A percentile compares a stretch with the other conserved stretches of the same genome.
These are phyloP conservation scores for Cordyceps farinosa DNA, from an alignment of 2,329 filamentous ascomycete species.

Conservation along the genomic window DNA sequence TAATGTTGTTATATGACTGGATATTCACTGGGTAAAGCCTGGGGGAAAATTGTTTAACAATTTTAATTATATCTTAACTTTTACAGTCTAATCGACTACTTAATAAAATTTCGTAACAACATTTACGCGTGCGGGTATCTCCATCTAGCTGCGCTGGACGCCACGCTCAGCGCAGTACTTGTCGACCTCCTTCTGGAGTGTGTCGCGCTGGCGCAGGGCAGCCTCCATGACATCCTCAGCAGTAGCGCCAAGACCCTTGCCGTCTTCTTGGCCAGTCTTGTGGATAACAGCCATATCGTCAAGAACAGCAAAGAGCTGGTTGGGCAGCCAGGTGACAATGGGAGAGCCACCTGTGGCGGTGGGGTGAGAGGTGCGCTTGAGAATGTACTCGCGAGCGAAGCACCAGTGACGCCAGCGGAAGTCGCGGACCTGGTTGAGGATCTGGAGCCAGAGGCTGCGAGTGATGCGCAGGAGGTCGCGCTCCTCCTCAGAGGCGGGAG, in stretches of 20 bases:
- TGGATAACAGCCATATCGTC: constrained; percentile 63
- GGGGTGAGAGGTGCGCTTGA: constrained; percentile 72
- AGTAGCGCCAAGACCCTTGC: constrained; percentile 42
- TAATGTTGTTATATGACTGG: neutral
- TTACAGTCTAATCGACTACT: neutral
- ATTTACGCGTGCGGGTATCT: constrained; percentile 9
- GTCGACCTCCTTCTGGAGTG: constrained; percentile 67
- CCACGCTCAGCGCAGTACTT: constrained; percentile 68
- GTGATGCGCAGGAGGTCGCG: constrained; percentile 50
- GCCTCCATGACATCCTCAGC: constrained; percentile 64
- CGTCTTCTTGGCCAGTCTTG: constrained; percentile 37
- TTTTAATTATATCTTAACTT: constrained; percentile 12
- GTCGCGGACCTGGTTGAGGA: constrained; percentile 72
- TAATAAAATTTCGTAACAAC: neutral
- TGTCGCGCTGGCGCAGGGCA: constrained; percentile 60
- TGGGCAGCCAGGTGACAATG: constrained; percentile 81
- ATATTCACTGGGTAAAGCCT: neutral
- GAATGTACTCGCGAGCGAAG: constrained; percentile 79
- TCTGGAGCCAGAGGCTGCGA: constrained; percentile 58
- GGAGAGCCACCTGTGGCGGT: constrained; percentile 78
- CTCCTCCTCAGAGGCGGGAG: constrained; percentile 26
- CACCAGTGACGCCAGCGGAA: constrained; percentile 85
- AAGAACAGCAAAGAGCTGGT: constrained; percentile 73
- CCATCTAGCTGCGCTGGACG: constrained; percentile 26
- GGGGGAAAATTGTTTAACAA: neutral